Base-by-base conservation (phyloP, 2,329 filamentous ascomycete genomes). In the Pleoardoris graminearum region DNA sequence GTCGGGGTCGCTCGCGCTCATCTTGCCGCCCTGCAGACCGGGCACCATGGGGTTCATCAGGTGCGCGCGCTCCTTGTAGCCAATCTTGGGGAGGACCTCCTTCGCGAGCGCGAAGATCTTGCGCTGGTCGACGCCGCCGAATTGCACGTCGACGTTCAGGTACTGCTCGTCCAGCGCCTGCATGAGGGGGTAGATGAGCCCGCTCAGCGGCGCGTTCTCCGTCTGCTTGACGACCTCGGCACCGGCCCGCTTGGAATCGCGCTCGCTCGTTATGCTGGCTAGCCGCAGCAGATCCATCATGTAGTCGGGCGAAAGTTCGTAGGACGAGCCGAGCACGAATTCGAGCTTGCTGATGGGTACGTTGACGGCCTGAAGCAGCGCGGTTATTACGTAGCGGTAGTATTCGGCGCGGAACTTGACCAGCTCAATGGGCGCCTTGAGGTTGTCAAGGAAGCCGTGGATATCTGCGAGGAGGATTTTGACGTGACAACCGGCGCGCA, bases 201-300 rank as follows among this genome's bases (percentile, higher is more conserved):
- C 90, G 51, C 82, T 85, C 49, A 95, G 72, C 3, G 88, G 83
- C 8, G 88, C 84, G 66, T 93, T 91, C 51, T 84, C 83, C 3
- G 88, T 85, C 78, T 97, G 91, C 81, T 97, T 97, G 60, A 99
- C 93, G 7, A 97, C 85, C 75, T 97, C 94, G 1, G 91, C 89
- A 33, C 93, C 93, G 0, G 93, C 92, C 75, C 91, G 94, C 75
- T 91, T 90, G 14, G 91, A 90, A 67, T 94, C 86, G 69, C 92
- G 85, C 75, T 91, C 85, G 12, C 86, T 87, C 4, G 88, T 84
- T 48, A 90, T 75, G 3, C 84, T 84, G 39, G 82, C 83, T 59
- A 97, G 72, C 68, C 88, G 85, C 77, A 92, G 93, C 29, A 96
- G 76, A 70, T 97, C 93, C 89, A 96, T 94, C 54, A 87, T 84